Percentiles rank a stretch among this genome's conserved stretches.
phyloP scores from a whole-genome alignment of 176 grass and related monocot genomes.

The Triticum dicoccoides region DNA sequence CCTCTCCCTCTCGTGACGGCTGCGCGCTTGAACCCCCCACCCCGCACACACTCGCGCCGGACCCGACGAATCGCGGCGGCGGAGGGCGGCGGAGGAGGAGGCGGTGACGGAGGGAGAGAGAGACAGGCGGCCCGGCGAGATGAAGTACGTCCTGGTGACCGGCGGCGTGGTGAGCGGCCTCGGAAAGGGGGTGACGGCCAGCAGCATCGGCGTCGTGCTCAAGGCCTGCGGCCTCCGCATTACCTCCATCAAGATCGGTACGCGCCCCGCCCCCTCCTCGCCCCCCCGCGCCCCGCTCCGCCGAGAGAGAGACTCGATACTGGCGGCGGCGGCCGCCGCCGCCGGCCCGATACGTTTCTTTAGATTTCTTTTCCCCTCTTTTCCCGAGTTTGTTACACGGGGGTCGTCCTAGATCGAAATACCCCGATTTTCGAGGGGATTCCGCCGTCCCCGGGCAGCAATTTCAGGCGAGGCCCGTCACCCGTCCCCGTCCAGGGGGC shows the following conservation, averaged over 20 bases:
- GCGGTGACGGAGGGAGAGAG: neutral
- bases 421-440: neutral
- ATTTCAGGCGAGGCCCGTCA: neutral
- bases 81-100: neutral
- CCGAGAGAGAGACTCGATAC: neutral
- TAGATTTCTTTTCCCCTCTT: conserved; percentile 5
- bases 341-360: neutral
- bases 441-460: neutral
- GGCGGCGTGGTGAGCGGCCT: conserved; percentile 43
- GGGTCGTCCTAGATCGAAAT: neutral
- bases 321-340: neutral
- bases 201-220: conserved; percentile 45
- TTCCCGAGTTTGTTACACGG: neutral
- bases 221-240: conserved; percentile 46
- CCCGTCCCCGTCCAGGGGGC: neutral
- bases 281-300: neutral
- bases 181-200: conserved; percentile 47
- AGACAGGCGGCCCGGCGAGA: neutral
- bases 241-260: conserved; percentile 41
- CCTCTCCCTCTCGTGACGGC: neutral
- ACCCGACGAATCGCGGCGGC: neutral
- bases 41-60: neutral
- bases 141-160: conserved; percentile 50
- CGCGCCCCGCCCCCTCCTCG: neutral
- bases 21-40: neutral